Evolutionary conservation across 257 asterid species (phyloP).

Genomic region (Schizonepeta tenuifolia): DNA sequence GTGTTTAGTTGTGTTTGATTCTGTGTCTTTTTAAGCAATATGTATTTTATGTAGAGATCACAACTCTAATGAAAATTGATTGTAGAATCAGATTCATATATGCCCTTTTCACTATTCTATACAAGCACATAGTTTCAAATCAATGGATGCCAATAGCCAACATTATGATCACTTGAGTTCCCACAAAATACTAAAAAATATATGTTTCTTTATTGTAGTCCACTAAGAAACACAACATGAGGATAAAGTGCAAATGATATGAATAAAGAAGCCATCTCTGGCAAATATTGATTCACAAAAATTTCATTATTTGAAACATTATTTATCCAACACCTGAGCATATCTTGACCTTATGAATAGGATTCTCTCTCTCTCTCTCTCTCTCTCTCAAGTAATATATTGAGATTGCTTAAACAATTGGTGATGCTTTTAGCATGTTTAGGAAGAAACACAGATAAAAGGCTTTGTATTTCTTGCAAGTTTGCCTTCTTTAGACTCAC

Average conservation of each 20-base stretch:
- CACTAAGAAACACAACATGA: conserved; percentile 40
- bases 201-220: conserved; percentile 28
- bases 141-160: conserved; percentile 37
- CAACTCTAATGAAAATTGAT: conserved; percentile 12
- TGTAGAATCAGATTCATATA: conserved; percentile 60
- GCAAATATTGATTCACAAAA: conserved; percentile 22
- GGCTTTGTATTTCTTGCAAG: conserved; percentile 51
- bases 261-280: conserved; percentile 13
- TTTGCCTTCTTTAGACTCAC: conserved; percentile 41
- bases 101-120: conserved; percentile 35
- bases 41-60: neutral
- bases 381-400: neutral
- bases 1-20: neutral
- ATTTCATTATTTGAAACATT: conserved; percentile 22
- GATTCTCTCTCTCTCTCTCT: conserved; percentile 24
- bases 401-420: conserved; percentile 48
- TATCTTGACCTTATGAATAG: conserved; percentile 37
- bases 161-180: conserved; percentile 29
- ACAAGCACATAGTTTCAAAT: conserved; percentile 40
- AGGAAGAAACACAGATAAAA: conserved; percentile 40
- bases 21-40: neutral
- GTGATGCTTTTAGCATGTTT: conserved; percentile 41
- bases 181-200: conserved; percentile 27
- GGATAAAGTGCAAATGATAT: conserved; percentile 24
- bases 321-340: conserved; percentile 36